phyloP scores from a whole-genome alignment of 768 basidiomycete species.

The Steccherinum ochraceum region DNA sequence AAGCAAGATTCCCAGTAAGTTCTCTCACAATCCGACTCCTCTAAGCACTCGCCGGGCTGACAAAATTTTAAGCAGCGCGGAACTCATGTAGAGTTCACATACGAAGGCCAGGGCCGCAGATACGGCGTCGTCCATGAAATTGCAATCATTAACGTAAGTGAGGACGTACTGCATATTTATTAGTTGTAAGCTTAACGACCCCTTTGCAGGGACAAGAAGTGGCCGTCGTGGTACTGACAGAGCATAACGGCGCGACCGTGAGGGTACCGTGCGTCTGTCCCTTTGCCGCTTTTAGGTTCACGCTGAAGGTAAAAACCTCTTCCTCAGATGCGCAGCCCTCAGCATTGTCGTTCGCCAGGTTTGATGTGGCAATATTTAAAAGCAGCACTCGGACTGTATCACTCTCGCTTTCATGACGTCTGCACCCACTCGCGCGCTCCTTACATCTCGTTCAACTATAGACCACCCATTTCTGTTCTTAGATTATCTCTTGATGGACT shows the following conservation, averaged over 20 bases:
- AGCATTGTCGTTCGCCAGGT: too few species aligned
- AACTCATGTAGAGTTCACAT: background rate
- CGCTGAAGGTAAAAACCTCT: too few species aligned
- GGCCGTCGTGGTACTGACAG: background rate
- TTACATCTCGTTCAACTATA: background rate
- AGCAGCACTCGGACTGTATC: background rate
- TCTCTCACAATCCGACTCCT: background rate
- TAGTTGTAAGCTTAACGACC: too few species aligned
- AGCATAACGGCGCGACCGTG: background rate
- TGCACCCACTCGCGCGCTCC: background rate
- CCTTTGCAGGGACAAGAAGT: background rate
- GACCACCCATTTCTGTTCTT: background rate
- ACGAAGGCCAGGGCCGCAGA: background rate
- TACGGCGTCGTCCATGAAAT: background rate
- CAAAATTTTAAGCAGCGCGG: background rate
- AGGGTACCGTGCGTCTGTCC: background rate
- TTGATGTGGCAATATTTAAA: too few species aligned
- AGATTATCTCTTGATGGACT: background rate
- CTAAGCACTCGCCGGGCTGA: background rate
- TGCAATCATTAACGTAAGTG: background rate
- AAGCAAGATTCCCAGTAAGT: background rate
- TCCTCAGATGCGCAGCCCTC: background rate
- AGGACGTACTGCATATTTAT: background rate
- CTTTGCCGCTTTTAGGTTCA: background rate
- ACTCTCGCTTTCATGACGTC: background rate